Evolutionary conservation across 2,329 filamentous ascomycete genomes (phyloP).

Genomic region (Colletotrichum australisinense): DNA sequence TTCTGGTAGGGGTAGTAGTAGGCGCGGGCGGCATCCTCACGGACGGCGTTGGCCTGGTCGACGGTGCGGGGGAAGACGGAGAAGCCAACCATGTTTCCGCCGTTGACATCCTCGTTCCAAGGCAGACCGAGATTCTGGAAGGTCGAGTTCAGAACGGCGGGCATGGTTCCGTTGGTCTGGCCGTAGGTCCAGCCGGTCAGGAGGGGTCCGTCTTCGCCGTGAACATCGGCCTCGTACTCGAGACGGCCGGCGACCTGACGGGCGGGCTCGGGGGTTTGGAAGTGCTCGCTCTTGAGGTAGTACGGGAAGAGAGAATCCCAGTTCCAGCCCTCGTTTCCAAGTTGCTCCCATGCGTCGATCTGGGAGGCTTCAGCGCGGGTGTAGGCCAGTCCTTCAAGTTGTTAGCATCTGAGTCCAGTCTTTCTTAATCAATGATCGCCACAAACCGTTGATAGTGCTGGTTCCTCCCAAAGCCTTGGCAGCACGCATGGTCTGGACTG

Average conservation of each 20-base stretch:
- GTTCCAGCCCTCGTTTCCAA: conserved; percentile 58
- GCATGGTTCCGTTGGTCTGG: conserved; percentile 48
- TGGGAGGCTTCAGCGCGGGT: conserved; percentile 55
- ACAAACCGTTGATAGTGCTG: conserved; percentile 52
- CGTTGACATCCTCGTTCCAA: conserved; percentile 51
- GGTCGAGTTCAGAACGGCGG: conserved; percentile 42
- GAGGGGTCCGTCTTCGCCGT: conserved; percentile 50
- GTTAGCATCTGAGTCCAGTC: not conserved
- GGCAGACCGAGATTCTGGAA: conserved; percentile 45
- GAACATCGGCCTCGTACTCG: conserved; percentile 44
- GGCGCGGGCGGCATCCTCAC: conserved; percentile 54
- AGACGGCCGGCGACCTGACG: conserved; percentile 45
- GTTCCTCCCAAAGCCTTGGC: conserved; percentile 54
- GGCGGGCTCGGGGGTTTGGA: conserved; percentile 40
- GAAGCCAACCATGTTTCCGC: conserved; percentile 52
- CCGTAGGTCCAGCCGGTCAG: conserved; percentile 49
- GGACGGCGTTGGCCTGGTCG: conserved; percentile 48
- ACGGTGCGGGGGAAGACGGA: conserved; percentile 52
- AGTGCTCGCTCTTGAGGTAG: conserved; percentile 55
- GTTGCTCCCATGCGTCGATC: conserved; percentile 55
- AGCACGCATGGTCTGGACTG: conserved; percentile 45
- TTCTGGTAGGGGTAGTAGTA: conserved; percentile 52
- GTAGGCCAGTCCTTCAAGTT: conserved; percentile 54
- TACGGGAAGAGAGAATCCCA: conserved; percentile 59
- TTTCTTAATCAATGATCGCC: not conserved